These are phyloP conservation scores for Rhizophlyctis rosea DNA, from an alignment of 192 early-diverging fungal species.

Conservation along the genomic window DNA sequence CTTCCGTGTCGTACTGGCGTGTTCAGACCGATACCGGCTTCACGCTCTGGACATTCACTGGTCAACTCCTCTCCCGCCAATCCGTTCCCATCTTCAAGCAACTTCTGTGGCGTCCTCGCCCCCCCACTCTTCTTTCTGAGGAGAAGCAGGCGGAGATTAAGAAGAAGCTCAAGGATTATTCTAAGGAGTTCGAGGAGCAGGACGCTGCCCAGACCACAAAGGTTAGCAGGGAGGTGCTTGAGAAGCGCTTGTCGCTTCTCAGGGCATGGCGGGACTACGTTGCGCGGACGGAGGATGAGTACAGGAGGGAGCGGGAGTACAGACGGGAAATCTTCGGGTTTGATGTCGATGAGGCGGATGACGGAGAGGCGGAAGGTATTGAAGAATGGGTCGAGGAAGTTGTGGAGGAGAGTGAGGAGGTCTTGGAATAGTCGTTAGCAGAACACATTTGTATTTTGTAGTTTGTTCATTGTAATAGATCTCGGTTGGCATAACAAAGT, in stretches of 20 bases:
- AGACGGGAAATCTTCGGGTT: slow-evolving; percentile 53
- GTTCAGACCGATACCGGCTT: slow-evolving; percentile 88
- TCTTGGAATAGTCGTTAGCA: slow-evolving; percentile 20
- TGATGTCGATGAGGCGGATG: slow-evolving; percentile 45
- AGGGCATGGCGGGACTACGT: slow-evolving; percentile 86
- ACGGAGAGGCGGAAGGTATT: slow-evolving; percentile 67
- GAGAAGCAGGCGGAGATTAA: slow-evolving; percentile 82
- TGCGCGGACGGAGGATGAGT: slow-evolving; percentile 54
- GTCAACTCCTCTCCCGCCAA: slow-evolving; percentile 72
- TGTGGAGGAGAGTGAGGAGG: slow-evolving; percentile 68
- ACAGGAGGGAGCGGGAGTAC: slow-evolving; percentile 55
- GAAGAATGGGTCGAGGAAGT: slow-evolving; percentile 89
- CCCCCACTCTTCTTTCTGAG: slow-evolving; percentile 69
- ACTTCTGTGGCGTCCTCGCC: slow-evolving; percentile 93
- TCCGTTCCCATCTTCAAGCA: slow-evolving; percentile 84
- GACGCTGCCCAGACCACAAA: slow-evolving; percentile 73
- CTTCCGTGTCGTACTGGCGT: slow-evolving; percentile 83
- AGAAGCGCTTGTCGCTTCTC: slow-evolving; percentile 68
- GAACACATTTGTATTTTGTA: too few relatives aligned
- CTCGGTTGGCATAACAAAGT: too few relatives aligned
- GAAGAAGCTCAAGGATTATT: slow-evolving; percentile 90
- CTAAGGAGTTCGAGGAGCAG: slow-evolving; percentile 83
- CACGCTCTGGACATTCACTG: slow-evolving; percentile 88
- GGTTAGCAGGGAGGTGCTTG: slow-evolving; percentile 71
- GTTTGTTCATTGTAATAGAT: too few relatives aligned